A percentile compares a stretch with the other conserved stretches of the same genome.
Conservation (phyloP, 1,284 basidiomycete species). For the Apiotrichum sp. region DNA sequence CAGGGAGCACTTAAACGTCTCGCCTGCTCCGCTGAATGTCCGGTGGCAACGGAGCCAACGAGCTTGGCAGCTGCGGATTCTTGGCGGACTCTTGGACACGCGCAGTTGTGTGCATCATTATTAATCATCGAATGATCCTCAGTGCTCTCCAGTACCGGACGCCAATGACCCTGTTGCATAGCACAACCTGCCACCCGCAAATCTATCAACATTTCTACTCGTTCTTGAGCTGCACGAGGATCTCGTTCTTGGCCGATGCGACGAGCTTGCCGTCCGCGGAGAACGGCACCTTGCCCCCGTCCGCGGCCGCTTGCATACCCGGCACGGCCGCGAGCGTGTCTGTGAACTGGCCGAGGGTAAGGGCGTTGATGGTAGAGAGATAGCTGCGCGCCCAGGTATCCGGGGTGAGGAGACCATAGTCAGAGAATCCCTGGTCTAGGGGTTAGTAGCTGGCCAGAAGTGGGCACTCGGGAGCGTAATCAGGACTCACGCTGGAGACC, state of each 20-base stretch:
- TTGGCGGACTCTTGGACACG: too few relatives aligned
- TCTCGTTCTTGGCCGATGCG: not conserved
- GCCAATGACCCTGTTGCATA: too few relatives aligned
- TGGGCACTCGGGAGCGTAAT: not conserved
- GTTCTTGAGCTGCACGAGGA: slow-evolving; percentile 4
- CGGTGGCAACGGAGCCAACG: too few relatives aligned
- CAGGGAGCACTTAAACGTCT: too few relatives aligned
- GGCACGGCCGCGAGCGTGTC: slow-evolving; percentile 16
- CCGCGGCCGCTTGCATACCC: slow-evolving; percentile 2
- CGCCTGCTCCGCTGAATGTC: too few relatives aligned
- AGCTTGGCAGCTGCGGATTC: too few relatives aligned
- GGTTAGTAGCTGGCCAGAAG: not conserved
- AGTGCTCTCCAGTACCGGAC: too few relatives aligned
- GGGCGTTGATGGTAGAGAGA: slow-evolving; percentile 28
- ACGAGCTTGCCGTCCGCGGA: not conserved
- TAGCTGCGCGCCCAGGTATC: slow-evolving; percentile 16
- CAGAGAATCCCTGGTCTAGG: slow-evolving; percentile 42
- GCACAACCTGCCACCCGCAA: too few relatives aligned
- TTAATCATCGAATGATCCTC: too few relatives aligned
- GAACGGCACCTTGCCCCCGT: slow-evolving; percentile 21
- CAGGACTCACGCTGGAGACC: slow-evolving; percentile 34
- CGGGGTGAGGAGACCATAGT: slow-evolving; percentile 31
- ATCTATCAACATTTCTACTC: too few relatives aligned
- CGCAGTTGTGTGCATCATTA: too few relatives aligned
- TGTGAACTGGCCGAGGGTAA: slow-evolving; percentile 27